Evolutionary conservation across 495 filamentous ascomycete genomes (phyloP).

Genomic region (Rhypophila decipiens): DNA sequence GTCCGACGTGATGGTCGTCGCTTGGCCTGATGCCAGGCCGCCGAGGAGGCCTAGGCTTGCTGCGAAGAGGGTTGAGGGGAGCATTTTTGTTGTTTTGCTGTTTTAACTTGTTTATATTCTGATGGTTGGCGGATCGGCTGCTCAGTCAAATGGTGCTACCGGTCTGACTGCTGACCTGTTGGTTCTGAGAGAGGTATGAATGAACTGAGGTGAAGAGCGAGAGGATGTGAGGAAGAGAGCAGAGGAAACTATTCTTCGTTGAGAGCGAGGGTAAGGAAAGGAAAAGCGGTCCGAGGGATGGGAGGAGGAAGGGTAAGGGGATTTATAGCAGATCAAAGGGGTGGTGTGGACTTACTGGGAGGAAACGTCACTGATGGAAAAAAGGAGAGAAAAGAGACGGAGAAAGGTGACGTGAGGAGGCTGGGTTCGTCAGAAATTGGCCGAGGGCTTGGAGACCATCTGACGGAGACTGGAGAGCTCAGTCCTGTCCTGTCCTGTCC

Average conservation of each 20-base stretch:
- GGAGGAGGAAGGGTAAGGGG: background rate
- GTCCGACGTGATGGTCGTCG: background rate
- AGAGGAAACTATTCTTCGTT: background rate
- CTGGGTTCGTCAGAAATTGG: background rate
- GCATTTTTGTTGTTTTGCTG: background rate
- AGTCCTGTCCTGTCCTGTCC: too few species aligned
- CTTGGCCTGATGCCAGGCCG: background rate
- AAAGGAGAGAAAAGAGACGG: too few species aligned
- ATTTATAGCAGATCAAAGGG: background rate
- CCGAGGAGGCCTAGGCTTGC: background rate
- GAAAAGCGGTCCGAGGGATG: background rate
- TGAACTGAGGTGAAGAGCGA: background rate
- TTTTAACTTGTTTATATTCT: too few species aligned
- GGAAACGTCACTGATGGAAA: too few species aligned
- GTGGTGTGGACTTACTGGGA: background rate
- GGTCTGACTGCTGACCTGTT: too few species aligned
- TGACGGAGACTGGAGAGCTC: too few species aligned
- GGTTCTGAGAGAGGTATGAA: too few species aligned
- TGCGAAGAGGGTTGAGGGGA: background rate
- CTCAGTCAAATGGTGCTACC: too few species aligned
- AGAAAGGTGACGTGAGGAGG: background rate
- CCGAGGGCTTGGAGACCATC: background rate
- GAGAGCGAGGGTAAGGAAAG: too few species aligned
- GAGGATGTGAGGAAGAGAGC: background rate
- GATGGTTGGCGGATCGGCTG: too few species aligned